A percentile compares a stretch with the other conserved stretches of the same genome.
These are phyloP conservation scores for Trifolium dubium DNA, from an alignment of 306 rosid species.

Conservation along the genomic window DNA sequence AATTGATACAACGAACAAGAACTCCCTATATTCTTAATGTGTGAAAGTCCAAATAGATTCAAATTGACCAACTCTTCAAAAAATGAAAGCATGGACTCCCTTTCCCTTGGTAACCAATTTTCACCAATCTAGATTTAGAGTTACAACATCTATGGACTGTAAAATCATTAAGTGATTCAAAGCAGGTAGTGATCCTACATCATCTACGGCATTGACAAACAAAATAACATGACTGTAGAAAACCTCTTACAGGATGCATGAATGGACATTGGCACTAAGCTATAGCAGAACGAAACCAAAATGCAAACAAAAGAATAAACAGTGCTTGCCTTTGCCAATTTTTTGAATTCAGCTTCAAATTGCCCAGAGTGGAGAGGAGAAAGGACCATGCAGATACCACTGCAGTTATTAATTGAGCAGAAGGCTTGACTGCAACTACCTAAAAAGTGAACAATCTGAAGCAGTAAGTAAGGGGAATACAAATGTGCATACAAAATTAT, in stretches of 20 bases:
- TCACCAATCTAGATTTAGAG: neutral
- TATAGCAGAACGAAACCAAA: neutral
- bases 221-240: neutral
- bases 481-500: neutral
- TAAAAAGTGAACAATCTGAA: constrained; percentile 33
- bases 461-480: constrained; percentile 32
- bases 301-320: constrained; percentile 8
- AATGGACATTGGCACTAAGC: constrained; percentile 15
- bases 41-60: neutral
- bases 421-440: constrained; percentile 84
- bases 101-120: neutral
- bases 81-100: neutral
- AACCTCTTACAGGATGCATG: constrained; percentile 25
- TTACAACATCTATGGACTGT: neutral
- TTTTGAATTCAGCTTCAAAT: constrained; percentile 70
- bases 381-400: constrained; percentile 93
- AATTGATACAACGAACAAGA: neutral
- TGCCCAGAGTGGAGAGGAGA: constrained; percentile 76
- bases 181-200: constrained; percentile 1
- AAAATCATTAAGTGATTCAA: neutral
- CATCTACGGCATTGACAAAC: constrained; percentile 7
- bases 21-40: neutral
- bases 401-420: constrained; percentile 58
- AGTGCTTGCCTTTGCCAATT: constrained; percentile 81
- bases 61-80: neutral